Evolutionary conservation across 441 rosid species (phyloP), one percentile per base, ranked within the genome.

Genomic region (Syzygium syzygioides): DNA sequence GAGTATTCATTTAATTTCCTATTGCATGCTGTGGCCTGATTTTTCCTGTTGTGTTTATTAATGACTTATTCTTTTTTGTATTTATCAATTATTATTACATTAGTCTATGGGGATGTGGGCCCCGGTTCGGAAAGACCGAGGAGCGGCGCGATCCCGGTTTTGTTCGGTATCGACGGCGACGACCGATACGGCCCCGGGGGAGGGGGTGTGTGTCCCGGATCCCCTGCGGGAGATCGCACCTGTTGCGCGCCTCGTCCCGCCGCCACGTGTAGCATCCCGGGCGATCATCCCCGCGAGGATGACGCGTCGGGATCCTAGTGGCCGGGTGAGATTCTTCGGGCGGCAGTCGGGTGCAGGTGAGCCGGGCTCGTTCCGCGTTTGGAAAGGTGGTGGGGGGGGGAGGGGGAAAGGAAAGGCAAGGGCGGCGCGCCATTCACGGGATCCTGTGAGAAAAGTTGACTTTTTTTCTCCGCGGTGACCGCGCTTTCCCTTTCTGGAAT

Each of bases 241-340:
- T 9, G 5, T 17, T 0, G 2, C 3, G 3, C 17, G n/a, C 12
- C 13, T 3, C 17, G 2, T 18, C 79, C 79, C 9, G 48, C 5
- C n/a, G 83, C 28, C 28, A 41, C 52, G 52, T 7, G 52, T 41
- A 14, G 17, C 52, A 1, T 1, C 52, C 9, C 15, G 17, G 52
- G 83, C 0, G n/a, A 41, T 25, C 5, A 2, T 6, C 9, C 8
- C 25, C 0, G 12, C 1, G 5, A 1, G 1, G 52, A 3, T 76
- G 83, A 76, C 83, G 52, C 41, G 83, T 76, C 9, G 9, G 52
- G 13, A 20, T 25, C 5, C 52, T 12, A 41, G 8, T 41, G 4
- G 83, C 13, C 25, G 1, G 15, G n/a, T 1, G n/a, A 14, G 83
- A 23, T n/a, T 6, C 0, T 12, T 12, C 4, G 9, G 1, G 83